phyloP scores from a whole-genome alignment of 2,329 filamentous ascomycete genomes.

The Paecilomyces fulvus region DNA sequence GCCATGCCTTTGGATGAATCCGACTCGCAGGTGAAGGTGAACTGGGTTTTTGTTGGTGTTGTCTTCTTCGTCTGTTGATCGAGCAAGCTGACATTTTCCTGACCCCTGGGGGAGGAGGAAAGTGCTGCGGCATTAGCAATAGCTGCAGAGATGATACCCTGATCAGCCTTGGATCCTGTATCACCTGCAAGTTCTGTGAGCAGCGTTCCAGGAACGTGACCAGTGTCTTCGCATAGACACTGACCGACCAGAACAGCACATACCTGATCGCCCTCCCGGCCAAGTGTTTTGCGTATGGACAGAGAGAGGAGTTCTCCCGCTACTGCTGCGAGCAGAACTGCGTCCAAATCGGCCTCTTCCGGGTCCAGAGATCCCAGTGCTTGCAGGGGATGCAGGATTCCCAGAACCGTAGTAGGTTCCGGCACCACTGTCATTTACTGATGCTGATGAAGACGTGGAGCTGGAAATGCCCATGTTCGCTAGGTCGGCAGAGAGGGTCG shows the following conservation, averaged over 20 bases:
- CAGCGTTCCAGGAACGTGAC: not conserved
- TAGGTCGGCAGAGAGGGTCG: constrained; percentile 54
- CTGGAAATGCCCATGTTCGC: constrained; percentile 53
- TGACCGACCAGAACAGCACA: constrained; percentile 40
- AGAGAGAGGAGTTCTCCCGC: constrained; percentile 54
- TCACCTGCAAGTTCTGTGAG: constrained; percentile 29
- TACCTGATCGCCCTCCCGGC: constrained; percentile 41
- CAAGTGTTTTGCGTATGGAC: constrained; percentile 51
- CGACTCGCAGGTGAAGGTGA: constrained; percentile 93
- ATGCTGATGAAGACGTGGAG: constrained; percentile 35
- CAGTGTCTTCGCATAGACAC: constrained; percentile 33
- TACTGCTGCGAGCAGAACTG: constrained; percentile 37
- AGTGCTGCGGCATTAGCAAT: constrained; percentile 79
- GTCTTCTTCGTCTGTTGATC: constrained; percentile 59
- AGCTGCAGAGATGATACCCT: constrained; percentile 84
- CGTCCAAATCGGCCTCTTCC: constrained; percentile 79
- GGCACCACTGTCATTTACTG: constrained; percentile 38
- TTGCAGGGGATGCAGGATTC: constrained; percentile 45
- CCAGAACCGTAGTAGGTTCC: constrained; percentile 51
- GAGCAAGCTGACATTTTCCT: constrained; percentile 71
- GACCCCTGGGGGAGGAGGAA: constrained; percentile 51
- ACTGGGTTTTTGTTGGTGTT: constrained; percentile 70
- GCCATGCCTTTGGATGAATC: constrained; percentile 72
- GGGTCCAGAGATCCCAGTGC: constrained; percentile 70
- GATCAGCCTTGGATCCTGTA: constrained; percentile 37